These are phyloP conservation scores for Alternaria viburni DNA, from an alignment of 2,329 filamentous ascomycete genomes.

Conservation along the genomic window DNA sequence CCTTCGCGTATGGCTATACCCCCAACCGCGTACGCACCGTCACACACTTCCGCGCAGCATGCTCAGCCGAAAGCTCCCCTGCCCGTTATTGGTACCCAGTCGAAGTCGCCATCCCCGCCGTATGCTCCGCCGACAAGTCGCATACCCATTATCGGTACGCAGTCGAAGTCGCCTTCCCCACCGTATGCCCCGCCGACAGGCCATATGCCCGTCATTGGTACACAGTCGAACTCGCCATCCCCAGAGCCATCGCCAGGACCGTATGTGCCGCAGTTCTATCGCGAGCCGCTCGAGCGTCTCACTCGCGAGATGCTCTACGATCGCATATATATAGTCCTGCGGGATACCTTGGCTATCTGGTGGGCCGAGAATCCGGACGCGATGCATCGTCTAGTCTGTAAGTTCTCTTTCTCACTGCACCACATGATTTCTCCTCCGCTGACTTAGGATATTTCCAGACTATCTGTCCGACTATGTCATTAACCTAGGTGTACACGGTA, in stretches of 20 bases:
- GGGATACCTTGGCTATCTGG: neutral
- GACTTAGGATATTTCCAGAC: neutral
- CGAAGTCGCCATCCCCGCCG: neutral
- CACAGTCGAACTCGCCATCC: neutral
- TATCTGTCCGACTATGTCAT: neutral
- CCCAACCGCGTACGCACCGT: neutral
- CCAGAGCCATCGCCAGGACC: neutral
- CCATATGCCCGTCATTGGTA: neutral
- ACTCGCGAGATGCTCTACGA: slow-evolving; percentile 1
- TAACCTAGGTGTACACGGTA: neutral
- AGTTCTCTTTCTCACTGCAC: neutral
- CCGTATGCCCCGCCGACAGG: neutral
- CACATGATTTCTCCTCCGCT: neutral
- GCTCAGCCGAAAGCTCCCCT: neutral
- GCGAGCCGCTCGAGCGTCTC: neutral
- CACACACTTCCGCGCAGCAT: neutral
- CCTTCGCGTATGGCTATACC: neutral
- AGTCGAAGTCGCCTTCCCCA: neutral
- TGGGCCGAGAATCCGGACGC: neutral
- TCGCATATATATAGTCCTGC: slow-evolving; percentile 2
- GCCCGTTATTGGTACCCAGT: neutral
- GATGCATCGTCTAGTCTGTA: neutral
- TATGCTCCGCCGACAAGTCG: neutral
- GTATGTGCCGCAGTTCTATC: neutral
- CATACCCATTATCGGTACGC: neutral